These are phyloP conservation scores for Cyphellophora europaea DNA, from an alignment of 2,329 filamentous ascomycete genomes.

Conservation along the genomic window DNA sequence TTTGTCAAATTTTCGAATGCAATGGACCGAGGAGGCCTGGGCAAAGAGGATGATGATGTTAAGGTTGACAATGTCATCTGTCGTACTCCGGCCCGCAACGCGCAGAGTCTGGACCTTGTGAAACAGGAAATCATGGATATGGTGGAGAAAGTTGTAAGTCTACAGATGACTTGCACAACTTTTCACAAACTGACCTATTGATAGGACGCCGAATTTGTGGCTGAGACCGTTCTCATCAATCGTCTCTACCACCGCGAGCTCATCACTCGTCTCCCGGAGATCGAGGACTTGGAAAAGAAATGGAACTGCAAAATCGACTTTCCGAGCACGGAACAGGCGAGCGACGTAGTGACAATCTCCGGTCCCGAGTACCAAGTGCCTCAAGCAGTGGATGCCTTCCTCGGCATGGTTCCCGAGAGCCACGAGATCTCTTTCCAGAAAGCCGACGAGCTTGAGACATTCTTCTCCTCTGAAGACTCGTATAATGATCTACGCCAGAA, in stretches of 20 bases:
- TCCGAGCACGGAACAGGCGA: constrained; percentile 93
- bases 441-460: constrained; percentile 66
- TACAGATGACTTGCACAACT: constrained; percentile 1
- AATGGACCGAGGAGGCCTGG: constrained; percentile 90
- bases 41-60: constrained; percentile 94
- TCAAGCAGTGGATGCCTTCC: constrained; percentile 87
- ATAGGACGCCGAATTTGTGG: constrained; percentile 90
- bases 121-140: constrained; percentile 99
- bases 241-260: constrained; percentile 92
- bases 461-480: constrained; percentile 74
- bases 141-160: constrained; percentile 81
- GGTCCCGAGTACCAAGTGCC: constrained; percentile 98
- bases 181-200: constrained; percentile 11
- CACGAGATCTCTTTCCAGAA: constrained; percentile 82
- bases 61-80: constrained; percentile 99
- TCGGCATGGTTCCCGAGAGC: constrained; percentile 95
- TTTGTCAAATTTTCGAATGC: constrained; percentile 99
- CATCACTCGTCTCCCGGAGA: constrained; percentile 75
- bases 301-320: constrained; percentile 99
- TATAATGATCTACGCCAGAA: constrained; percentile 69
- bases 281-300: constrained; percentile 94
- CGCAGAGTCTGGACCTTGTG: constrained; percentile 89
- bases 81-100: constrained; percentile 91
- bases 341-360: constrained; percentile 89
- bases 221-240: constrained; percentile 86